Percentiles rank a stretch among this genome's conserved stretches.
phyloP scores from a whole-genome alignment of 352 stramenopile species.

The Phytophthora tubulina region DNA sequence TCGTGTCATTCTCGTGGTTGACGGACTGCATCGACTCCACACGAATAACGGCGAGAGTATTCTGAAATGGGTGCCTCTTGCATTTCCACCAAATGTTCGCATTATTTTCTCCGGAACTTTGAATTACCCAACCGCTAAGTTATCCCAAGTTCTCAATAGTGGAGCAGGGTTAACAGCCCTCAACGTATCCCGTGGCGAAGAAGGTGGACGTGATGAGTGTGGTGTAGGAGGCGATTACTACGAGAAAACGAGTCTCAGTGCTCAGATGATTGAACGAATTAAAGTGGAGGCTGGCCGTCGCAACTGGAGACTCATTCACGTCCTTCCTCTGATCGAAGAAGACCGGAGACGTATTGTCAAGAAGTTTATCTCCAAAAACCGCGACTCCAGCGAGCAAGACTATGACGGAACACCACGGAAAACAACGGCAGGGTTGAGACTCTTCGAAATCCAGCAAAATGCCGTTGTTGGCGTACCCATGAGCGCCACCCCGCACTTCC shows the following conservation, averaged over 20 bases:
- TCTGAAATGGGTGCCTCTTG: constrained; percentile 92
- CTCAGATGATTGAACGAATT: constrained; percentile 86
- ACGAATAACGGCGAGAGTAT: constrained; percentile 91
- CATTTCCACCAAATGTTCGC: constrained; percentile 89
- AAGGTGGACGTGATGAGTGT: constrained; percentile 29
- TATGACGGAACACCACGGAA: constrained; percentile 3
- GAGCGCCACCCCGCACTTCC: constrained; percentile 63
- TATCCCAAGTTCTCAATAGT: constrained; percentile 35
- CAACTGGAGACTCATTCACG: constrained; percentile 77
- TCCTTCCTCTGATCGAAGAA: constrained; percentile 67
- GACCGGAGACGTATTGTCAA: constrained; percentile 66
- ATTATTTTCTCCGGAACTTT: constrained; percentile 85
- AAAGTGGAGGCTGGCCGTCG: constrained; percentile 83
- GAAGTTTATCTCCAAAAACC: constrained; percentile 65
- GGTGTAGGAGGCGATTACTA: constrained; percentile 58
- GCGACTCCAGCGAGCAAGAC: constrained; percentile 25
- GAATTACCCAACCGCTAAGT: constrained; percentile 57
- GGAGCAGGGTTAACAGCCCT: constrained; percentile 1
- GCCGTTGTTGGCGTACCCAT: constrained; percentile 68
- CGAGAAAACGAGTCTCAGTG: constrained; percentile 64
- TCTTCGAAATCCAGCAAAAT: constrained; percentile 85
- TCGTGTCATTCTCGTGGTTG: constrained; percentile 91
- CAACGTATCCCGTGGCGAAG: constrained; percentile 15
- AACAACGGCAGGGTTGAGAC: constrained; percentile 46
- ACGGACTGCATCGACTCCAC: constrained; percentile 87